Evolutionary conservation across 176 grass and related monocot genomes (phyloP).

Genomic region (maize (Zea mays)): DNA sequence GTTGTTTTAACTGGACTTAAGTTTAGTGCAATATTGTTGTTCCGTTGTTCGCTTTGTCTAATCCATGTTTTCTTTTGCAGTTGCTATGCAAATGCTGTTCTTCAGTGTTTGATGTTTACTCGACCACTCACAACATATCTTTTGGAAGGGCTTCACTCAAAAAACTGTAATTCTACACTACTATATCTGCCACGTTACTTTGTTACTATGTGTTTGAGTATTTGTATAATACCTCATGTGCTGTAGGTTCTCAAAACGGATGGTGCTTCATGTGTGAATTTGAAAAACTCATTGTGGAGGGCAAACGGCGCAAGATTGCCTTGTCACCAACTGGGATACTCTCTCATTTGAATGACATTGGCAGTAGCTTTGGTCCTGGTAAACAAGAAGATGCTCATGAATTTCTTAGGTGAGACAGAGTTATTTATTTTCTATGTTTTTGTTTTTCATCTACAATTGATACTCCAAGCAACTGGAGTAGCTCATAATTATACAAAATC

Average conservation of each 20-base stretch:
- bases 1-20: conserved; percentile 26
- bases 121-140: conserved; percentile 81
- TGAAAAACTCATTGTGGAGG: conserved; percentile 65
- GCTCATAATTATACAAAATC: not conserved
- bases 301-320: conserved; percentile 53
- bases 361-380: conserved; percentile 71
- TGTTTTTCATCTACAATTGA: conserved; percentile 10
- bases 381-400: conserved; percentile 98
- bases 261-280: conserved; percentile 99
- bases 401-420: conserved; percentile 75
- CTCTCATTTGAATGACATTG: conserved; percentile 69
- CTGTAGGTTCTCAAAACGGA: conserved; percentile 62
- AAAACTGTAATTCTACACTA: conserved; percentile 62
- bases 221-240: conserved; percentile 25
- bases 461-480: conserved; percentile 23
- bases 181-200: conserved; percentile 1
- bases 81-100: conserved; percentile 97
- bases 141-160: conserved; percentile 78
- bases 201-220: not conserved
- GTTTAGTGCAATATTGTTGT: conserved; percentile 20
- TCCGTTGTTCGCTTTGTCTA: conserved; percentile 18
- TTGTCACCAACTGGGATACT: conserved; percentile 81
- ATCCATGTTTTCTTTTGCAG: conserved; percentile 49
- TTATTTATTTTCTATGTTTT: conserved; percentile 20
- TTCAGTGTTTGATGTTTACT: conserved; percentile 94